Conservation (phyloP, 805 yeast genomes). For the Hanseniaspora vineae region DNA sequence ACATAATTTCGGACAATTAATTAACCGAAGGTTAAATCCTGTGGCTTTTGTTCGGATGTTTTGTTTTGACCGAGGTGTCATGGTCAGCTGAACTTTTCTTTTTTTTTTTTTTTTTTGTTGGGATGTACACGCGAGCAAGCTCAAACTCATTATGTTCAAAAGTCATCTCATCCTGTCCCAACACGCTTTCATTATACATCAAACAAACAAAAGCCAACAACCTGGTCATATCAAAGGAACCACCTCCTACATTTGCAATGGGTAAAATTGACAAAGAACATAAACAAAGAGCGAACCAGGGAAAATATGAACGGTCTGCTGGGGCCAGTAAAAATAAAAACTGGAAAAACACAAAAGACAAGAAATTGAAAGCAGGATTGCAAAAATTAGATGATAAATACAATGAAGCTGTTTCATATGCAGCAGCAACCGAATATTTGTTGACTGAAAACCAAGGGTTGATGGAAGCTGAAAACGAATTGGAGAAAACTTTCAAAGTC, state of each 20-base stretch:
- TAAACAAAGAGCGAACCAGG: slow-evolving; percentile 16
- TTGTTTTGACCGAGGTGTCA: no score
- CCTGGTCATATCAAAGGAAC: no score
- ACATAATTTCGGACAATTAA: no score
- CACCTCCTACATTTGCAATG: not conserved
- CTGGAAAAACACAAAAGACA: slow-evolving; percentile 34
- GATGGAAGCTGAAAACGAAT: slow-evolving; percentile 79
- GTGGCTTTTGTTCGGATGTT: no score
- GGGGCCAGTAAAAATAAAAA: slow-evolving; percentile 5
- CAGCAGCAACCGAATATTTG: slow-evolving; percentile 69
- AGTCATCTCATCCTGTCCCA: no score
- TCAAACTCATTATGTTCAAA: no score
- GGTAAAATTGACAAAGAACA: not conserved
- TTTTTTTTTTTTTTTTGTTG: no score
- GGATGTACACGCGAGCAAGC: no score
- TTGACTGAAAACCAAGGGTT: slow-evolving; percentile 77
- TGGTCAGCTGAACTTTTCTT: no score
- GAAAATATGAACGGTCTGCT: slow-evolving; percentile 22
- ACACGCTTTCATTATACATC: no score
- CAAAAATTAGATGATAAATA: slow-evolving; percentile 59
- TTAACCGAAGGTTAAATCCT: no score
- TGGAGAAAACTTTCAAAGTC: slow-evolving; percentile 85
- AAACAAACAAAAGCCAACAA: no score
- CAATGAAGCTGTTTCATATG: slow-evolving; percentile 58
- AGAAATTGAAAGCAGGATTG: slow-evolving; percentile 50